phyloP scores from a whole-genome alignment of 2,329 filamentous ascomycete genomes.

The Beauveria asiatica region DNA sequence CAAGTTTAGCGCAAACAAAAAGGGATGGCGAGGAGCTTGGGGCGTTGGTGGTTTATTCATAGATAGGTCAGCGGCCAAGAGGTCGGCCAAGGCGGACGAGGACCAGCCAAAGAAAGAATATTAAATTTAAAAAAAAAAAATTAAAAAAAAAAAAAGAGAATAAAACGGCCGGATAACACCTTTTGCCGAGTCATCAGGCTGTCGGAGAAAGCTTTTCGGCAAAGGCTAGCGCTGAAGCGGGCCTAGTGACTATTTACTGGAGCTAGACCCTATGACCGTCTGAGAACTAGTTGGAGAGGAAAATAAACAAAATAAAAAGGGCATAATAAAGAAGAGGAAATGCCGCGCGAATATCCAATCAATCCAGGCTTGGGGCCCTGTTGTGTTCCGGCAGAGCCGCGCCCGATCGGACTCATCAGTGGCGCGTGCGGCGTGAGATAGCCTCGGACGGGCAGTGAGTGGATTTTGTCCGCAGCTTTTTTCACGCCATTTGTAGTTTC shows the following conservation, averaged over 20 bases:
- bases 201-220: not conserved
- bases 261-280: too few relatives aligned
- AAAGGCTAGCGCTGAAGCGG: not conserved
- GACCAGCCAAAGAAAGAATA: too few relatives aligned
- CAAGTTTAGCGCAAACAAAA: not conserved
- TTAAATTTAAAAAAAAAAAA: too few relatives aligned
- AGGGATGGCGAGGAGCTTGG: not conserved
- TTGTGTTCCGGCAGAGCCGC: constrained; percentile 7
- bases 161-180: not conserved
- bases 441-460: not conserved
- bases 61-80: not conserved
- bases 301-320: not conserved
- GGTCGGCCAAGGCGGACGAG: not conserved
- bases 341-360: not conserved
- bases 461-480: not conserved
- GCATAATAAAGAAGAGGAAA: not conserved
- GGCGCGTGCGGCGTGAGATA: not conserved
- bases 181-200: not conserved
- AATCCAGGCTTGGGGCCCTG: not conserved
- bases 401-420: constrained; percentile 3
- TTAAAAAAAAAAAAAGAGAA: too few relatives aligned
- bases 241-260: not conserved
- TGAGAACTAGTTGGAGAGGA: not conserved
- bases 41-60: not conserved
- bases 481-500: too few relatives aligned